These are phyloP conservation scores for Endotrypanum monterogeii DNA, from an alignment of 208 protist genomes.

Conservation along the genomic window DNA sequence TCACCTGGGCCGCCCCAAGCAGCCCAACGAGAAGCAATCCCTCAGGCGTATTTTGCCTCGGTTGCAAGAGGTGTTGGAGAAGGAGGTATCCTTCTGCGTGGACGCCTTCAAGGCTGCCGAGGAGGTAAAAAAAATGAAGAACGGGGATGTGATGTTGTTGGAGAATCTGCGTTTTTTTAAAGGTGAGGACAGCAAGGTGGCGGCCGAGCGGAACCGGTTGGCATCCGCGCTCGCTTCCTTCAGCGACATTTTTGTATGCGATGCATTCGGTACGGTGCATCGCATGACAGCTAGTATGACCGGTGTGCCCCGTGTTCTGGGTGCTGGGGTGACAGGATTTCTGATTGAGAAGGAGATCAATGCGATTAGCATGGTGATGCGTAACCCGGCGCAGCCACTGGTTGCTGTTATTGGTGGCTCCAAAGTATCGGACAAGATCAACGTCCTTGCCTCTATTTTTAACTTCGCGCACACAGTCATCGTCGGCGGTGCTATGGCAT, in stretches of 20 bases:
- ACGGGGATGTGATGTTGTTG: slow-evolving; percentile 96
- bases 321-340: slow-evolving; percentile 97
- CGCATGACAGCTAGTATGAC: slow-evolving; percentile 97
- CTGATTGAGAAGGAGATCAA: slow-evolving; percentile 99
- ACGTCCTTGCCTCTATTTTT: slow-evolving; percentile 98
- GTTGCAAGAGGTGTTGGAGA: slow-evolving; percentile 90
- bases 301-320: slow-evolving; percentile 84
- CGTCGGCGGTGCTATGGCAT: slow-evolving; percentile 99
- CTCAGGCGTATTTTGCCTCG: slow-evolving; percentile 91
- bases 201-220: slow-evolving; percentile 63
- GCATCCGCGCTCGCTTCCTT: slow-evolving; percentile 90
- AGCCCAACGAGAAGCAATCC: slow-evolving; percentile 90
- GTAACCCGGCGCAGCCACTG: slow-evolving; percentile 87
- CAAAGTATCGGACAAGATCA: slow-evolving; percentile 99
- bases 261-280: slow-evolving; percentile 99
- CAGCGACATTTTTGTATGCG: slow-evolving; percentile 99
- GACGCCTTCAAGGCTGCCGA: slow-evolving; percentile 55
- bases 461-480: slow-evolving; percentile 98
- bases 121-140: slow-evolving; percentile 72
- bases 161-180: slow-evolving; percentile 99
- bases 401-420: slow-evolving; percentile 97
- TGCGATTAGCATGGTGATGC: slow-evolving; percentile 97
- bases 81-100: slow-evolving; percentile 58
- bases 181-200: slow-evolving; percentile 97
- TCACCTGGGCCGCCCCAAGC: slow-evolving; percentile 99